A percentile compares a stretch with the other conserved stretches of the same genome.
phyloP scores from a whole-genome alignment of 768 basidiomycete genomes.

The Rhizopogon vulgaris region DNA sequence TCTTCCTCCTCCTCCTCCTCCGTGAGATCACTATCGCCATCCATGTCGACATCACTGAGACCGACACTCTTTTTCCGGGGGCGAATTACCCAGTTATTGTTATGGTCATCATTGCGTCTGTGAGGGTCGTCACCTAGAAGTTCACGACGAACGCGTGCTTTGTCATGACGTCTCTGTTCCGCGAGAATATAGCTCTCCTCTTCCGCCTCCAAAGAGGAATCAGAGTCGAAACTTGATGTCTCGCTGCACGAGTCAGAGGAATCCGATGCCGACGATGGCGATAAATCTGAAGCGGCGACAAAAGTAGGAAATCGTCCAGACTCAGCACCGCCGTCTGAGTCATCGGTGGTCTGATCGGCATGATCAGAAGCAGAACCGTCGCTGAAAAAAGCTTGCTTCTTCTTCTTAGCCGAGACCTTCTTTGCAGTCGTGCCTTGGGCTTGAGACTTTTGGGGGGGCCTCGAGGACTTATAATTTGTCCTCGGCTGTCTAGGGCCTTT shows the following conservation, averaged over 20 bases:
- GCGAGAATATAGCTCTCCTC: constrained; percentile 55
- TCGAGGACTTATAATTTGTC: constrained; percentile 28
- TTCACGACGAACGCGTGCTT: constrained; percentile 55
- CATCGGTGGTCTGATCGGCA: constrained; percentile 27
- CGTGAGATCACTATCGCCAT: constrained; percentile 52
- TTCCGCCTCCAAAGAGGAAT: constrained; percentile 53
- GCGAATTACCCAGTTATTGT: constrained; percentile 63
- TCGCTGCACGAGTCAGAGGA: constrained; percentile 34
- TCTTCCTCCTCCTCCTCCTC: constrained; percentile 62
- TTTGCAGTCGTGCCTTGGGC: constrained; percentile 30
- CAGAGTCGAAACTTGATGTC: constrained; percentile 39
- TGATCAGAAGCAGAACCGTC: constrained; percentile 20
- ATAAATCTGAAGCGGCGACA: constrained; percentile 55
- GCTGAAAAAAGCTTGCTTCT: constrained; percentile 9
- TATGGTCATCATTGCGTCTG: constrained; percentile 34
- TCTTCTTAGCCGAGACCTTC: constrained; percentile 14
- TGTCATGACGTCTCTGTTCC: constrained; percentile 38
- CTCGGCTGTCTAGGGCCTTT: constrained; percentile 15
- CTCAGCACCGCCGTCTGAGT: constrained; percentile 24
- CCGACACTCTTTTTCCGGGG: constrained; percentile 69
- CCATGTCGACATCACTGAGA: constrained; percentile 56
- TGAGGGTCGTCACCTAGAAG: constrained; percentile 48
- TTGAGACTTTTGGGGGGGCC: constrained; percentile 31
- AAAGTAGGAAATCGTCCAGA: constrained; percentile 57
- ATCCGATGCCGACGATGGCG: constrained; percentile 43